Base-by-base conservation (phyloP, 2,329 filamentous ascomycete genomes). In the Claviceps sp. region DNA sequence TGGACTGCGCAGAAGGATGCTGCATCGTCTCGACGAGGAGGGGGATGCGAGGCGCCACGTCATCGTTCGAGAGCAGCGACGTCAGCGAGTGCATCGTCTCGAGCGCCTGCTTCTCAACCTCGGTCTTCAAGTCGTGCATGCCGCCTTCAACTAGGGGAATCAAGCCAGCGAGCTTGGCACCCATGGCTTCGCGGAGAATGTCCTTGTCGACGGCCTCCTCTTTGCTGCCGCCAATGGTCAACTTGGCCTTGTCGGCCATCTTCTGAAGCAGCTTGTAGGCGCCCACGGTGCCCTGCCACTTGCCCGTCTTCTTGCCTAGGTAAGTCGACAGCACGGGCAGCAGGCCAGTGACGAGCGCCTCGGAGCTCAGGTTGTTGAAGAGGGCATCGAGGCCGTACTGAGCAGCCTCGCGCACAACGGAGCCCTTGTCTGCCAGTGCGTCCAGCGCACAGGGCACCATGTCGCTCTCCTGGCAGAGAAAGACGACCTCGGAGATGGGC, bases 241-340 rank as follows among this genome's bases (percentile, higher is more conserved):
- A 82, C 76, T 94, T 86, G 42, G 91, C 87, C 75, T 94, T 95
- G 65, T 95, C 86, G 47, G 93, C 93, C 85, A 97, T 95, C 69
- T 84, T 88, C 65, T 93, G 89, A 54, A 98, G 72, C 57, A 97
- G 69, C 67, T 85, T 82, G 64, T 85, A 85, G 46, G 88, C 93
- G 55, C 86, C 90, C 50, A 96, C 87, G 16, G 87, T 88, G 55
- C 93, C 93, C 71, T 98, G 93, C 93, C 93, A 98, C 72, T 98
- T 98, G 58, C 88, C 90, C 16, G 88, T 86, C 63, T 81, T 82
- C 71, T 88, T 94, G 64, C 76, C 75, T 34, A 98, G 76, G 66
- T 97, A 97, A 50, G 76, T 70, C 56, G 75, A 70, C 42, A 98
- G 73, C 16, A 81, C 77, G 2, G 93, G 89, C 50, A 98, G 74